Percentiles rank a stretch among this genome's conserved stretches.
Conservation (phyloP, 1,139 yeast genomes). For the Yamadazyma oceani region DNA sequence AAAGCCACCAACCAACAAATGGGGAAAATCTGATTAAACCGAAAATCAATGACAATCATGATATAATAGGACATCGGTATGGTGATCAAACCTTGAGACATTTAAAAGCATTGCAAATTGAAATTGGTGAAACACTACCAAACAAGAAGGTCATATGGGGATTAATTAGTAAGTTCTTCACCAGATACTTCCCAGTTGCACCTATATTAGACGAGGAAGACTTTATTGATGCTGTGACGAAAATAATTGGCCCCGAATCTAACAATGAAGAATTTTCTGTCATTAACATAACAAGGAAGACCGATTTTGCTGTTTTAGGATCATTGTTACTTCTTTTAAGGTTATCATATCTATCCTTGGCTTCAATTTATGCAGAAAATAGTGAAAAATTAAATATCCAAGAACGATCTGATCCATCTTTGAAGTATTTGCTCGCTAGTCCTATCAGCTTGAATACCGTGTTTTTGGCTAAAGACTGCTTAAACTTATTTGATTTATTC, state of each 20-base stretch:
- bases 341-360: constrained; percentile 28
- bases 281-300: constrained; percentile 23
- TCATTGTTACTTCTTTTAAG: constrained; percentile 27
- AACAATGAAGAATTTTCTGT: constrained; percentile 11
- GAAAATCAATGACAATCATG: too few species aligned
- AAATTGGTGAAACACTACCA: constrained; percentile 36
- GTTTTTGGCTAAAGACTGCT: constrained; percentile 37
- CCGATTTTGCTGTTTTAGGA: constrained; percentile 37
- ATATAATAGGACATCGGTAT: too few species aligned
- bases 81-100: too few species aligned
- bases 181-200: constrained; percentile 41
- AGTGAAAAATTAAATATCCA: constrained; percentile 26
- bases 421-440: constrained; percentile 5
- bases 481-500: constrained; percentile 37
- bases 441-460: constrained; percentile 30
- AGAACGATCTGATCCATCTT: constrained; percentile 11
- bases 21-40: too few species aligned
- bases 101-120: too few species aligned
- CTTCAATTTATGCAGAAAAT: constrained; percentile 19
- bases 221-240: constrained; percentile 19
- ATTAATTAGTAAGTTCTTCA: constrained; percentile 44
- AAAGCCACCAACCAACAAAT: too few species aligned
- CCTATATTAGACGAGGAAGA: constrained; percentile 49
- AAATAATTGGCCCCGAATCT: constrained; percentile 25
- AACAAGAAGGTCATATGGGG: constrained; percentile 44